Evolutionary conservation across 202 grass and related monocot species (phyloP).

Genomic region (Zoysia matrella): DNA sequence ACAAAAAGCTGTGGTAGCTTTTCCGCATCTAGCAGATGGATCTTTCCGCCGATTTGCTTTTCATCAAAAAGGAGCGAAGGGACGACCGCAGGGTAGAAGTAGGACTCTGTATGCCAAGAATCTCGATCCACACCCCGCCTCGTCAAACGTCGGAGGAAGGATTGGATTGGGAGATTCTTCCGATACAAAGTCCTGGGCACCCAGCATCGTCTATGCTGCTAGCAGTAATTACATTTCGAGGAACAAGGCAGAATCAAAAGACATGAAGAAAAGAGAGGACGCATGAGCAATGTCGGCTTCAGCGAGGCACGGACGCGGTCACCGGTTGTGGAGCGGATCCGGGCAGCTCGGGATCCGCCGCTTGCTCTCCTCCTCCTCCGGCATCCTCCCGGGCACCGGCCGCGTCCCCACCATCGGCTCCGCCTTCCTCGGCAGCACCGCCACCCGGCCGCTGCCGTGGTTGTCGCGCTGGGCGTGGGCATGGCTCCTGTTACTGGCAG

Average conservation of each 20-base stretch:
- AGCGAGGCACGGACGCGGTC: not conserved
- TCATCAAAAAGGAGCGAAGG: not conserved
- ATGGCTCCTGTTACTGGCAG: not conserved
- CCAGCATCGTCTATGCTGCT: slow-evolving; percentile 12
- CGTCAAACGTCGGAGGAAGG: too few species aligned
- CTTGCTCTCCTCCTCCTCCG: slow-evolving; percentile 39
- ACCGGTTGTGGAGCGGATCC: slow-evolving; percentile 56
- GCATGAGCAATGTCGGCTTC: too few species aligned
- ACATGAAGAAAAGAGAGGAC: not conserved
- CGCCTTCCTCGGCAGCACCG: not conserved
- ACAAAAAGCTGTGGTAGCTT: not conserved
- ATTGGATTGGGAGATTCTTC: slow-evolving; percentile 52
- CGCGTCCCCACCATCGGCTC: slow-evolving; percentile 9
- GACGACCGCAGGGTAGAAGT: not conserved
- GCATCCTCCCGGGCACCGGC: not conserved
- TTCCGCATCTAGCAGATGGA: slow-evolving; percentile 24
- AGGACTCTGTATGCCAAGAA: slow-evolving; percentile 55
- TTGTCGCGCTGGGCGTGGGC: too few species aligned
- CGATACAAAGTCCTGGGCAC: slow-evolving; percentile 47
- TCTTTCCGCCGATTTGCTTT: not conserved
- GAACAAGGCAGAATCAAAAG: not conserved
- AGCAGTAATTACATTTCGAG: slow-evolving; percentile 1
- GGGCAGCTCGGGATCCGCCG: slow-evolving; percentile 47
- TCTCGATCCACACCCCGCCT: slow-evolving; percentile 30
- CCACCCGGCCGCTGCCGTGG: not conserved